phyloP scores from a whole-genome alignment of 441 rosid genomes.

The Populus hybrid region DNA sequence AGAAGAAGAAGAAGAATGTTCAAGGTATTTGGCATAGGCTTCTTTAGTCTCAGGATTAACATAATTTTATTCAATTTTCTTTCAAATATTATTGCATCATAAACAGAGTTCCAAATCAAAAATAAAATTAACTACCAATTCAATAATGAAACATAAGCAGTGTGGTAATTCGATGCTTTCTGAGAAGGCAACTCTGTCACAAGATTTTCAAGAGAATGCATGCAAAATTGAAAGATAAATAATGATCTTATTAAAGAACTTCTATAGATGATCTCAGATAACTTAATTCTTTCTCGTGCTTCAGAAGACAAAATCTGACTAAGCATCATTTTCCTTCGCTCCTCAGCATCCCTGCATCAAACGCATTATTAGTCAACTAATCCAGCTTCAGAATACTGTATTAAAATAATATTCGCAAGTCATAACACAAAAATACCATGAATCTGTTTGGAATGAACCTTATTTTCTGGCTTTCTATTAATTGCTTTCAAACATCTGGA shows the following conservation, averaged over 20 bases:
- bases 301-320: constrained; percentile 82
- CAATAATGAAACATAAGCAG: neutral
- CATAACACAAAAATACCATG: neutral
- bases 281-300: constrained; percentile 90
- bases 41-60: too few relatives aligned
- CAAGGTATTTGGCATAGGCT: too few relatives aligned
- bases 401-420: neutral
- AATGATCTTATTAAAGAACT: neutral
- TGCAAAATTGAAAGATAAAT: neutral
- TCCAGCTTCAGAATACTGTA: constrained; percentile 5
- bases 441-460: neutral
- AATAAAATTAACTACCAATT: neutral
- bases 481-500: neutral
- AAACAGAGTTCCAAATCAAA: neutral
- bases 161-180: neutral
- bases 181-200: neutral
- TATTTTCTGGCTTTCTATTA: neutral
- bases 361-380: neutral
- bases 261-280: constrained; percentile 9
- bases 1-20: too few relatives aligned
- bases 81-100: neutral
- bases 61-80: too few relatives aligned
- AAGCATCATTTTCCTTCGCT: constrained; percentile 90
- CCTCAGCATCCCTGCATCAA: constrained; percentile 84
- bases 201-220: constrained; percentile 1